Evolutionary conservation across 306 rosid genomes (phyloP).

Genomic region (Carpinus fangiana): DNA sequence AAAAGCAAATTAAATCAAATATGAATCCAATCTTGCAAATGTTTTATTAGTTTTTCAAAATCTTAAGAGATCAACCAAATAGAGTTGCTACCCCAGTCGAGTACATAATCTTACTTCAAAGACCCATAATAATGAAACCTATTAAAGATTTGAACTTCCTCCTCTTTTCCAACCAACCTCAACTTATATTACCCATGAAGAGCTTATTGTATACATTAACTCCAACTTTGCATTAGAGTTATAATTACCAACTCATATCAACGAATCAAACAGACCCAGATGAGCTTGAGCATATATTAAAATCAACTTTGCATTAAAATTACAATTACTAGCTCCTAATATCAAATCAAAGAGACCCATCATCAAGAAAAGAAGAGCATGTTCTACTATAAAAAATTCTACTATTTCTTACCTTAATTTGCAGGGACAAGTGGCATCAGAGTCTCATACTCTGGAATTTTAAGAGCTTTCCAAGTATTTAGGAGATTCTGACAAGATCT

Average conservation of each 20-base stretch:
- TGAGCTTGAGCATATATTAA: neutral
- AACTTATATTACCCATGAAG: neutral
- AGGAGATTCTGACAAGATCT: constrained; percentile 22
- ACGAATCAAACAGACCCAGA: neutral
- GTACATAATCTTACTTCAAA: neutral
- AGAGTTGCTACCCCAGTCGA: neutral
- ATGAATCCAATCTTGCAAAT: neutral
- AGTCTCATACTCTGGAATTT: constrained; percentile 4
- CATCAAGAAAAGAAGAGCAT: neutral
- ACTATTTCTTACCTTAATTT: constrained; percentile 26
- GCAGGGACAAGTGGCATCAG: constrained; percentile 29
- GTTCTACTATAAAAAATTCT: neutral
- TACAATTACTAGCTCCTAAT: neutral
- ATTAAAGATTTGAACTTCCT: too few species aligned
- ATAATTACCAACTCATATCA: neutral
- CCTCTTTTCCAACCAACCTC: neutral
- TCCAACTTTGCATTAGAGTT: neutral
- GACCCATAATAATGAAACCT: neutral
- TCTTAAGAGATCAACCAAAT: neutral
- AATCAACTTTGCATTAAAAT: neutral
- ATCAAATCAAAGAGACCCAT: constrained; percentile 6
- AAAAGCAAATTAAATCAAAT: neutral
- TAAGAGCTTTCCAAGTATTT: constrained; percentile 27
- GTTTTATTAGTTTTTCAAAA: neutral
- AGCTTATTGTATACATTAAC: too few species aligned